A percentile compares a stretch with the other conserved stretches of the same genome.
Conservation (phyloP, 345 rosid genomes). For the Raphanus raphanistrum region DNA sequence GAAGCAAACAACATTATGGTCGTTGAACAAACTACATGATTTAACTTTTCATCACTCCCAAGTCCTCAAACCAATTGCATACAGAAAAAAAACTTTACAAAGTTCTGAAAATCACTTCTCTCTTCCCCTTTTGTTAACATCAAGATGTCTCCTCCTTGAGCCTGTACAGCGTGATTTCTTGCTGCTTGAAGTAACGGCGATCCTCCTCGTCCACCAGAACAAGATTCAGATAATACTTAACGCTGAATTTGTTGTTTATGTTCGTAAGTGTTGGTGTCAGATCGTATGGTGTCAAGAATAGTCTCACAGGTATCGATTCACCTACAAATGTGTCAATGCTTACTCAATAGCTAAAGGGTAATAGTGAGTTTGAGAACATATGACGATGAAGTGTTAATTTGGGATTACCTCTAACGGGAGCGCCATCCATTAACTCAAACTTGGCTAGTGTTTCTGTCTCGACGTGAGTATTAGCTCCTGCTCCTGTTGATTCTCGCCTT, state of each 20-base stretch:
- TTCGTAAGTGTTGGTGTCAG: slow-evolving; percentile 91
- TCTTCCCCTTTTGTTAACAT: slow-evolving; percentile 24
- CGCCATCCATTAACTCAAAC: slow-evolving; percentile 98
- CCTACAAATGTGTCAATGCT: slow-evolving; percentile 47
- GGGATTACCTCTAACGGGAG: slow-evolving; percentile 89
- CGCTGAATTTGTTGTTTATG: slow-evolving; percentile 97
- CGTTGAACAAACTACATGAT: slow-evolving; percentile 29
- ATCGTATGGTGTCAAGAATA: slow-evolving; percentile 92
- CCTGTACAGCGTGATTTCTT: slow-evolving; percentile 89
- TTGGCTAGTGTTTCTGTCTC: slow-evolving; percentile 98
- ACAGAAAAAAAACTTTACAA: slow-evolving; percentile 45
- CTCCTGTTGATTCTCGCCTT: slow-evolving; percentile 94
- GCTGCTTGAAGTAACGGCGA: slow-evolving; percentile 95
- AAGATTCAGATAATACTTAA: slow-evolving; percentile 91
- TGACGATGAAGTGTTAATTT: neutral
- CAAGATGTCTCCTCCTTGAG: slow-evolving; percentile 54
- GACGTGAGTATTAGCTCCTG: slow-evolving; percentile 93
- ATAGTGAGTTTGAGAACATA: neutral
- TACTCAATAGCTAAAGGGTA: neutral
- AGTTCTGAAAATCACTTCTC: slow-evolving; percentile 19
- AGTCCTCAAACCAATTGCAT: slow-evolving; percentile 21
- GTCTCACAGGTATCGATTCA: slow-evolving; percentile 94
- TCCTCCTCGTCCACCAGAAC: slow-evolving; percentile 97
- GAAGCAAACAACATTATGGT: slow-evolving; percentile 13
- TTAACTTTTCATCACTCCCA: slow-evolving; percentile 18